phyloP scores from a whole-genome alignment of 2,329 filamentous ascomycete species.

The Aureobasidium namibiae region DNA sequence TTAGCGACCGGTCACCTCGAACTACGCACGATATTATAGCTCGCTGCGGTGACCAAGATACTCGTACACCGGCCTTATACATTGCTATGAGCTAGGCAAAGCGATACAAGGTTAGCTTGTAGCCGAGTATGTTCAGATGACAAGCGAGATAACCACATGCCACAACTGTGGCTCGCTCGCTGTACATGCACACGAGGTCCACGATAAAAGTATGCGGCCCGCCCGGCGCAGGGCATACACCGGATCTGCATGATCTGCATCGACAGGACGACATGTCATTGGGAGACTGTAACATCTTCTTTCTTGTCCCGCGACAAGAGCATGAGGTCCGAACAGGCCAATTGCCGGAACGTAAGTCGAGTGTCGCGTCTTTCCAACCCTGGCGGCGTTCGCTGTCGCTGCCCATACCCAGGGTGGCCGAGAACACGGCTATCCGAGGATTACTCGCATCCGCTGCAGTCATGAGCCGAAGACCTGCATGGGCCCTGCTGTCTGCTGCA shows the following conservation, averaged over 20 bases:
- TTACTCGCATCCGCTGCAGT: constrained; percentile 4
- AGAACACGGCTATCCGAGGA: not conserved
- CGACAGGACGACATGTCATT: constrained; percentile 3
- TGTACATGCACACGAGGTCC: constrained; percentile 11
- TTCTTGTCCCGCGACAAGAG: not conserved
- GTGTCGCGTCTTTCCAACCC: not conserved
- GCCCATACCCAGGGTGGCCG: not conserved
- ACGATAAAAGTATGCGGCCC: constrained; percentile 12
- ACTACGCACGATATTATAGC: not conserved
- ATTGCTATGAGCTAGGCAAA: not conserved
- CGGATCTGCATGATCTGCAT: constrained; percentile 11
- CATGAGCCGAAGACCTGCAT: constrained; percentile 12
- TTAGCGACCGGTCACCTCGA: constrained; percentile 1
- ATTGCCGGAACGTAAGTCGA: not conserved
- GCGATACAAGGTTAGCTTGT: constrained; percentile 4
- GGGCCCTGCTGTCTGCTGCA: constrained; percentile 6
- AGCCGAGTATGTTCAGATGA: constrained; percentile 5
- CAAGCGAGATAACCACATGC: constrained; percentile 7
- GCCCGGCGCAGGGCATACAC: constrained; percentile 9
- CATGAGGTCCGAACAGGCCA: not conserved
- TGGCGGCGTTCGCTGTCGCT: constrained; percentile 5
- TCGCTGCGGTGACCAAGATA: not conserved
- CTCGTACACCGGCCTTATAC: not conserved
- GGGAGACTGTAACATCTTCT: not conserved
- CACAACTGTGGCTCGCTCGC: constrained; percentile 1